Conservation (phyloP, 768 basidiomycete species). For the Termitomyces sp. region DNA sequence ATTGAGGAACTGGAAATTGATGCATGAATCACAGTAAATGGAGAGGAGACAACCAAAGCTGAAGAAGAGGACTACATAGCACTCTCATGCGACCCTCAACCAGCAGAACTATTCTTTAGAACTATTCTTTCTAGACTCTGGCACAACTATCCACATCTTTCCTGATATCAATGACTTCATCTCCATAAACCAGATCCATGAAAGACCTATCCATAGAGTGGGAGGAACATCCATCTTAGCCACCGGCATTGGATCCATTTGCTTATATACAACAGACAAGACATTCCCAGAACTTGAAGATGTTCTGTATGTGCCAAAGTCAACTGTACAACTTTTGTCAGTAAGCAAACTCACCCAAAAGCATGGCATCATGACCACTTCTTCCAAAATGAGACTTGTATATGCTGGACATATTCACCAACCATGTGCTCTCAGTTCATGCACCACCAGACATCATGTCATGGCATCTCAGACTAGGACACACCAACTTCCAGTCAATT, state of each 20-base stretch:
- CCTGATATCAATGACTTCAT: not conserved
- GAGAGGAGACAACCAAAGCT: no score
- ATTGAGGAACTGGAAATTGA: no score
- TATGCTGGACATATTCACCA: no score
- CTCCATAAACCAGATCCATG: not conserved
- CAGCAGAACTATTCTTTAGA: no score
- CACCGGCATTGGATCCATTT: not conserved
- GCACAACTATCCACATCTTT: not conserved
- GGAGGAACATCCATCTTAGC: not conserved
- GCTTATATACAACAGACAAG: not conserved
- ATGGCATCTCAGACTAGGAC: not conserved
- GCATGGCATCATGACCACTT: no score
- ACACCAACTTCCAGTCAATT: not conserved
- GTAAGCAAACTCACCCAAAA: not conserved
- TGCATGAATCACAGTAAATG: no score
- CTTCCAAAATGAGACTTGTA: not conserved
- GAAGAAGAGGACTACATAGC: no score
- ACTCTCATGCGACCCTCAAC: no score
- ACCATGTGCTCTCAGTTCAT: not conserved
- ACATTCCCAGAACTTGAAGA: not conserved
- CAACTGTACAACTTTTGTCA: not conserved
- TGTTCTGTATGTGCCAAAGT: not conserved
- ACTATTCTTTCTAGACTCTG: not conserved
- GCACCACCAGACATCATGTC: not conserved
- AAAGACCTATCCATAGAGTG: not conserved